A percentile compares a stretch with the other conserved stretches of the same genome.
Conservation (phyloP, 352 stramenopile species). For the Albugo candida region DNA sequence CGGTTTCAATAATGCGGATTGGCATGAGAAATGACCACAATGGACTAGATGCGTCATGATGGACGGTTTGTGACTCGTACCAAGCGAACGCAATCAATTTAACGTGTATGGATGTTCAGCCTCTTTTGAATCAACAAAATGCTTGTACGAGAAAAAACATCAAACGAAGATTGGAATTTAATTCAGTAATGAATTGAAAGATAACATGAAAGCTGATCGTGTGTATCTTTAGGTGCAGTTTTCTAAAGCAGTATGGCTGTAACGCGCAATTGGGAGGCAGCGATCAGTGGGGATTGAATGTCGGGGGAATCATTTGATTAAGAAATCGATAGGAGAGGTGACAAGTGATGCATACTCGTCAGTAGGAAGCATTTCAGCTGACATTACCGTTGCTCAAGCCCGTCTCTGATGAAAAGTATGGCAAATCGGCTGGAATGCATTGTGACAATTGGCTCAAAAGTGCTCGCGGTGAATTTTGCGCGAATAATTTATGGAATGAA, state of each 20-base stretch:
- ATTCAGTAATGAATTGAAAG: conserved; percentile 2
- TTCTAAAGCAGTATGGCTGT: conserved; percentile 84
- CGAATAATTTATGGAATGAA: conserved; percentile 85
- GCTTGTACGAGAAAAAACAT: conserved; percentile 95
- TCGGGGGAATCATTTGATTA: conserved; percentile 90
- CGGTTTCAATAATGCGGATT: conserved; percentile 98
- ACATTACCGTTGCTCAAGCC: conserved; percentile 96
- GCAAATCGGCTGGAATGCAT: conserved; percentile 96
- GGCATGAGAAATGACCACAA: conserved; percentile 88
- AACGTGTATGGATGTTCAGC: too few species aligned
- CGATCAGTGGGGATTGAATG: conserved; percentile 99
- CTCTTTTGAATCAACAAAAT: conserved; percentile 97
- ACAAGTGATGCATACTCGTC: background rate
- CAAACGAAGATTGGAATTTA: conserved; percentile 93
- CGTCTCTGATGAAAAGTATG: conserved; percentile 95
- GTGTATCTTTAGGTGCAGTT: conserved; percentile 79
- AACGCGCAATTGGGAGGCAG: conserved; percentile 94
- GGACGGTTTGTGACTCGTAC: conserved; percentile 44
- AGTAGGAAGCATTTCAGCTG: conserved; percentile 79
- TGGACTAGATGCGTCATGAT: conserved; percentile 96
- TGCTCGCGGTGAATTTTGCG: conserved; percentile 72
- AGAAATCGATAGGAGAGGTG: conserved; percentile 64
- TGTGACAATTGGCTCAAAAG: conserved; percentile 78
- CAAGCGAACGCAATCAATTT: conserved; percentile 10
- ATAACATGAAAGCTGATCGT: background rate